These are phyloP conservation scores for Bipolaris victoriae DNA, from an alignment of 2,329 filamentous ascomycete species.

Conservation along the genomic window DNA sequence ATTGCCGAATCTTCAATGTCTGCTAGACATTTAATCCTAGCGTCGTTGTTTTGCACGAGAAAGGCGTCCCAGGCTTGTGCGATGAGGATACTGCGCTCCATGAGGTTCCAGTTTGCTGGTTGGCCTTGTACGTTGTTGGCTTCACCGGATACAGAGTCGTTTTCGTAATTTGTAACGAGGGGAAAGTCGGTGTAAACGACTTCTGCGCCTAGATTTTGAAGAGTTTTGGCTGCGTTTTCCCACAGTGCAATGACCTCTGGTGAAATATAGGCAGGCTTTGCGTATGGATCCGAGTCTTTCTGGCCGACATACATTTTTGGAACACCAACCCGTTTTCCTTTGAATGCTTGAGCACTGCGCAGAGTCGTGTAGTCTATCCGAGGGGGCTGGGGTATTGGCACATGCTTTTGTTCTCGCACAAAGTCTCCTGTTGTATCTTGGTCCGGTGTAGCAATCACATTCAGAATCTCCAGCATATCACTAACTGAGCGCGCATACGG, in stretches of 20 bases:
- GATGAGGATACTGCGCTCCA: slow-evolving; percentile 57
- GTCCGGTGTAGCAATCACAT: slow-evolving; percentile 57
- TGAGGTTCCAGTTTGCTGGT: slow-evolving; percentile 55
- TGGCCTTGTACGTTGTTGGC: slow-evolving; percentile 52
- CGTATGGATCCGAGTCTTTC: slow-evolving; percentile 37
- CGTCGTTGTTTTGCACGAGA: slow-evolving; percentile 52
- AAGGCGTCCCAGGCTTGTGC: slow-evolving; percentile 62
- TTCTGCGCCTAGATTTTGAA: slow-evolving; percentile 53
- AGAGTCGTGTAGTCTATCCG: slow-evolving; percentile 49
- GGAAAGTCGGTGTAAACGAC: slow-evolving; percentile 56
- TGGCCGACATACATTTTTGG: slow-evolving; percentile 60
- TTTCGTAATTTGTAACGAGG: slow-evolving; percentile 55
- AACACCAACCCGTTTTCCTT: slow-evolving; percentile 57
- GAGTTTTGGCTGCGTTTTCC: slow-evolving; percentile 43
- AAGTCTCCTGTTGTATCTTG: slow-evolving; percentile 56
- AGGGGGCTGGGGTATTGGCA: slow-evolving; percentile 50
- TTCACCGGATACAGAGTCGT: slow-evolving; percentile 43
- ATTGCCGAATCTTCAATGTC: slow-evolving; percentile 48
- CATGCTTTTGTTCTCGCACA: slow-evolving; percentile 59
- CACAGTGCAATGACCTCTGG: slow-evolving; percentile 48
- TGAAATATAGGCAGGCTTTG: slow-evolving; percentile 46
- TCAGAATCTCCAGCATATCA: slow-evolving; percentile 59
- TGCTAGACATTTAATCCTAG: slow-evolving; percentile 47
- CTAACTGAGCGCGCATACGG: slow-evolving; percentile 59
- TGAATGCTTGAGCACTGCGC: slow-evolving; percentile 40